Percentiles rank a stretch among this genome's conserved stretches.
phyloP scores from a whole-genome alignment of 805 yeast genomes.

The Teunomyces barrocoloradensis region DNA sequence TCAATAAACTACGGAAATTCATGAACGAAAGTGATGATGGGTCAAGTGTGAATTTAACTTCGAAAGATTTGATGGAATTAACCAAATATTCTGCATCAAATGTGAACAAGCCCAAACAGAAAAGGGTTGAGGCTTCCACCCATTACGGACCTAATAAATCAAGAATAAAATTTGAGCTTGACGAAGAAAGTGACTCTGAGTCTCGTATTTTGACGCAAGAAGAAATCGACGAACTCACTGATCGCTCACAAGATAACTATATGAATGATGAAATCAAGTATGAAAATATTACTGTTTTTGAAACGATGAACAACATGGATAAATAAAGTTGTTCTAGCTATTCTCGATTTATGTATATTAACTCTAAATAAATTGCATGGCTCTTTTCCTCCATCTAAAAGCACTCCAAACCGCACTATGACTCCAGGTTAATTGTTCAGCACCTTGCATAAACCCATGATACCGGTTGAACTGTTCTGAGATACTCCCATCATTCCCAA shows the following conservation, averaged over 20 bases:
- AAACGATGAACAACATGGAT: conserved; percentile 33
- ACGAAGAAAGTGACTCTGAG: not conserved
- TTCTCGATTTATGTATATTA: not conserved
- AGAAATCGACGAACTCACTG: conserved; percentile 51
- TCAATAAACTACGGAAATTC: conserved; percentile 22
- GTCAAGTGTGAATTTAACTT: conserved; percentile 8
- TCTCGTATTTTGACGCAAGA: conserved; percentile 23
- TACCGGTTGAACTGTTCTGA: conserved; percentile 85
- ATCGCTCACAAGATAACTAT: conserved; percentile 44
- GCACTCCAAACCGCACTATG: conserved; percentile 76
- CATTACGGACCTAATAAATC: not conserved
- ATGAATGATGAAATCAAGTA: conserved; percentile 20
- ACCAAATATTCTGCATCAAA: not conserved
- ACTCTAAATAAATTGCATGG: conserved; percentile 10
- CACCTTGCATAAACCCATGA: conserved; percentile 87
- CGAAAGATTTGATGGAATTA: conserved; percentile 11
- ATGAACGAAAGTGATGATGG: conserved; percentile 14
- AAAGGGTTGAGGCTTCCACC: not conserved
- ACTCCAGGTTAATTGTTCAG: conserved; percentile 86
- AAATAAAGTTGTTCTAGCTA: not conserved
- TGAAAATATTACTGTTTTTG: conserved; percentile 33
- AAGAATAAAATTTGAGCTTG: conserved; percentile 3
- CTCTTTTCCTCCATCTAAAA: conserved; percentile 57
- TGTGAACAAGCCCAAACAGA: conserved; percentile 1
- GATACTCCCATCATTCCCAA: conserved; percentile 66